Base-by-base conservation (phyloP, 1,284 basidiomycete species). In the Veloporphyrellus conicus region DNA sequence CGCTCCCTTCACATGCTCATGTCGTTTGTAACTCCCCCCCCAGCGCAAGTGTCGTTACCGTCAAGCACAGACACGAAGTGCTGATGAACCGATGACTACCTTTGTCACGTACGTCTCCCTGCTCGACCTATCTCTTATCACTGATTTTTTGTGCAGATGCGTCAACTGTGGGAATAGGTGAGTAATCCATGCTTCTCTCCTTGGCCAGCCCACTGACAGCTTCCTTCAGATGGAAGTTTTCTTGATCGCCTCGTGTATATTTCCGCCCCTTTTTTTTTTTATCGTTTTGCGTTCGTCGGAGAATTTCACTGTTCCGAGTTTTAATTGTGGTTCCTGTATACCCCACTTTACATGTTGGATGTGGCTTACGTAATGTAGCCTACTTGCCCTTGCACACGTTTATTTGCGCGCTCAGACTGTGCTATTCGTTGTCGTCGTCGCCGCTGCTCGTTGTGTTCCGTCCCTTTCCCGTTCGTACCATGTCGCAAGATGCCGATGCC, bases 11-110 rank as follows among this genome's bases (percentile, higher is more conserved):
- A 35, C 28, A n/a, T 3, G 31, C 23, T 0, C 38, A 14, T 25
- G 3, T n/a, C 32, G n/a, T n/a, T n/a, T n/a, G n/a, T n/a, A n/a
- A n/a, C 4, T 15, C 14, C 38, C 49, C 53, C 49, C 57, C n/a
- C 58, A 90, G 82, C 74, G 90, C 57, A 91, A 93, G 71, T 93
- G 90, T 59, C 82, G 88, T 40, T 96, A 96, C 64, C 88, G 92
- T 59, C 93, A 95, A 71, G 91, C 90, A 62, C 93, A 97, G 67
- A 97, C 93, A 6, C 78, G 93, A 54, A 90, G 86, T 63, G 93
- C 93, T 31, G 93, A 97, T 72, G 93, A 95, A 71, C 93, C 93
- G 33, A 96, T 97, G 93, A 95, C 93, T 9, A 82, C 81, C 22
- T 82, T 83, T 59, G 81, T 82, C 36, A 79, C 80, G 75, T 82